Evolutionary conservation across 306 rosid species (phyloP).

Genomic region (Echinosophora koreensis): DNA sequence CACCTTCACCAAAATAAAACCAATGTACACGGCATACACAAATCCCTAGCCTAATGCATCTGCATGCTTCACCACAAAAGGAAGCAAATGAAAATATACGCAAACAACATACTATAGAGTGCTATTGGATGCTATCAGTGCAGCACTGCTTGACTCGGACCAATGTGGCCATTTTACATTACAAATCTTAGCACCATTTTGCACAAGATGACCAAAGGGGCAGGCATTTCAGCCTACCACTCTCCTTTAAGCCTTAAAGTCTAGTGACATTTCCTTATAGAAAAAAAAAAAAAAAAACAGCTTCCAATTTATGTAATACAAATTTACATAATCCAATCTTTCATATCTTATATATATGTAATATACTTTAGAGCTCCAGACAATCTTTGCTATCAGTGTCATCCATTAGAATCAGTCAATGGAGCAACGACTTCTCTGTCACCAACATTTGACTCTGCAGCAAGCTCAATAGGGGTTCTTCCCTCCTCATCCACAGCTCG

Average conservation of each 20-base stretch:
- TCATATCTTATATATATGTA: slow-evolving; percentile 54
- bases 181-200: slow-evolving; percentile 57
- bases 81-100: slow-evolving; percentile 69
- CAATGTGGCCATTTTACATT: slow-evolving; percentile 69
- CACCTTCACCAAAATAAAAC: slow-evolving; percentile 65
- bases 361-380: slow-evolving; percentile 50
- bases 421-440: slow-evolving; percentile 69
- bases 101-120: slow-evolving; percentile 56
- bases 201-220: slow-evolving; percentile 63
- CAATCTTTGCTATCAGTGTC: slow-evolving; percentile 46
- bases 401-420: slow-evolving; percentile 75
- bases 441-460: slow-evolving; percentile 71
- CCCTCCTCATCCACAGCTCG: slow-evolving; percentile 83
- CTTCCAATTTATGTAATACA: slow-evolving; percentile 64
- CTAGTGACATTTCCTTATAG: slow-evolving; percentile 50
- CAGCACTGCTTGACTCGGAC: slow-evolving; percentile 56
- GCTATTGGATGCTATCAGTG: slow-evolving; percentile 51
- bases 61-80: slow-evolving; percentile 70
- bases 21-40: slow-evolving; percentile 63
- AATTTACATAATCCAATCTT: slow-evolving; percentile 74
- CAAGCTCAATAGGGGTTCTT: slow-evolving; percentile 81
- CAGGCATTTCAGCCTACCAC: slow-evolving; percentile 76
- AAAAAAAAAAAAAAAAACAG: slow-evolving; percentile 44
- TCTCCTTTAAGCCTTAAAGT: slow-evolving; percentile 61
- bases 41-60: slow-evolving; percentile 58